Base-by-base conservation (phyloP, 768 basidiomycete genomes). In the Arthromyces matolae region DNA sequence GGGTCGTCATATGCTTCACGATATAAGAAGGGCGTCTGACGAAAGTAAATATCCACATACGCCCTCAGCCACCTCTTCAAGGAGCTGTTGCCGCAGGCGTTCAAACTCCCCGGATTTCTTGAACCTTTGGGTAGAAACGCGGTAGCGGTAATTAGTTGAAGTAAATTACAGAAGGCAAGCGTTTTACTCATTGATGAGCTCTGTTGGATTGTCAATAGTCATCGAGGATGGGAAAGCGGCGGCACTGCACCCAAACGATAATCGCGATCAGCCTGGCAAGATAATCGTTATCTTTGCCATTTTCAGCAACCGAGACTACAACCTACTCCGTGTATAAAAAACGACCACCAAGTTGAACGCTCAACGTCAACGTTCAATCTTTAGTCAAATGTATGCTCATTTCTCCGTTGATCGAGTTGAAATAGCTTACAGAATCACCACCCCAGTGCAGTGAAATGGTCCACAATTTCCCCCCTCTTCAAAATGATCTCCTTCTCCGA, bases 401-500 rank as follows among this genome's bases (percentile, higher is more conserved):
- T 45, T 7, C n/a, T n/a, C n/a, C n/a, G n/a, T n/a, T n/a, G n/a
- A n/a, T n/a, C n/a, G n/a, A n/a, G n/a, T n/a, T n/a, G n/a, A n/a
- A n/a, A n/a, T n/a, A n/a, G n/a, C n/a, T n/a, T n/a, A n/a, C n/a
- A n/a, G n/a, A n/a, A n/a, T n/a, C n/a, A n/a, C n/a, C n/a, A n/a
- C n/a, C n/a, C n/a, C n/a, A n/a, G n/a, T 7, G n/a, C 9, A 5
- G 4, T 46, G 53, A 51, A 52, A 76, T 78, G 74, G 34, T 67
- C 51, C 52, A 61, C 39, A 61, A 66, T 3, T 89, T 91, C 57
- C 87, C 87, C 9, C 76, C 80, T 34, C 72, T 95, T 52, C 83
- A 84, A 64, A 96, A 97, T 64, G 91, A 96, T 64, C 75, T 96
- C 35, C 60, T 96, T 27, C 66, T 96, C 40, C 82, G 94, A n/a